Percentiles rank a stretch among this genome's conserved stretches.
Conservation (phyloP, 768 basidiomycete genomes). For the Suillus subaureus region DNA sequence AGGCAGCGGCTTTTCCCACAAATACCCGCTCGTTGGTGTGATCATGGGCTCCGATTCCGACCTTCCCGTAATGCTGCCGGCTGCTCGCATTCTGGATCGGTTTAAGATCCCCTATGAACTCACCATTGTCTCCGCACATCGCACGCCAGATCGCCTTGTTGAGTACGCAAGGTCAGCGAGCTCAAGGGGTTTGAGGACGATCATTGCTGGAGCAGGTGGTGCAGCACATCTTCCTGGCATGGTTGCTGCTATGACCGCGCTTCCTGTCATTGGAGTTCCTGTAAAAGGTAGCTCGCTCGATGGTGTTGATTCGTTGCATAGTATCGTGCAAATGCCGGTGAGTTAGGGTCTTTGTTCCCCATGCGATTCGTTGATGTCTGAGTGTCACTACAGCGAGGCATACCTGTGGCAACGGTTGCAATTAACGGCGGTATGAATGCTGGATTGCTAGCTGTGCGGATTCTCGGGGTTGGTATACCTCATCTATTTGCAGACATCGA, state of each 20-base stretch:
- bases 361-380: not conserved
- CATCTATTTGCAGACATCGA: conserved; percentile 67
- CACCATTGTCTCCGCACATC: conserved; percentile 94
- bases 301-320: conserved; percentile 95
- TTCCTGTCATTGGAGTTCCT: conserved; percentile 96
- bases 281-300: conserved; percentile 93
- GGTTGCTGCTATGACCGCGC: conserved; percentile 91
- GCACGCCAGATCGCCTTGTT: conserved; percentile 86
- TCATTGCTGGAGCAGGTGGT: conserved; percentile 98
- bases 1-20: conserved; percentile 57
- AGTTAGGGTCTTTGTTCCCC: conserved; percentile 33
- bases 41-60: conserved; percentile 99
- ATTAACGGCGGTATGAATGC: conserved; percentile 97
- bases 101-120: conserved; percentile 90
- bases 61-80: conserved; percentile 89
- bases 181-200: conserved; percentile 62
- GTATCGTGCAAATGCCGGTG: conserved; percentile 99
- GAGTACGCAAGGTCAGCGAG: conserved; percentile 80
- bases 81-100: conserved; percentile 79
- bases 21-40: conserved; percentile 81
- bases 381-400: conserved; percentile 68
- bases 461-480: conserved; percentile 79
- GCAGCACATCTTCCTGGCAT: conserved; percentile 98
- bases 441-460: conserved; percentile 86
- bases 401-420: conserved; percentile 96